Base-by-base conservation (phyloP, 345 rosid species). In the Lumnitzera racemosa region DNA sequence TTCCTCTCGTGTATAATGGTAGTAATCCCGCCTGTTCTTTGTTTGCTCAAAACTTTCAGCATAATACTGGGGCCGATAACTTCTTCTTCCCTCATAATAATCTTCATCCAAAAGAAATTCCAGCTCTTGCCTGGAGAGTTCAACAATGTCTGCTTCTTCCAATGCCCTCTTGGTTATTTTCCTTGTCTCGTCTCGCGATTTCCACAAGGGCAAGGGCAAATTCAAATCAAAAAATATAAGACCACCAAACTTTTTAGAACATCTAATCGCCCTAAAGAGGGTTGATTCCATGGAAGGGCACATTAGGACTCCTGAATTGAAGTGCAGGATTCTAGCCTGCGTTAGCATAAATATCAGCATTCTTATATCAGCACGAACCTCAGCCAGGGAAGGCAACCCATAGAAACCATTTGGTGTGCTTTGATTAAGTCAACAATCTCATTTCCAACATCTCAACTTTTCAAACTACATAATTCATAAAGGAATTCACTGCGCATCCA, bases 241-340 rank as follows among this genome's bases (percentile, higher is more conserved):
- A 51, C 91, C 90, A 27, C 96, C 96, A 62, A 76, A 92, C 61
- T 85, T 85, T 64, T 86, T 83, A 41, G 89, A 92, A 82, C 71
- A 82, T 36, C 71, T 75, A 51, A 92, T 83, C 13, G 96, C 91
- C 74, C 62, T 80, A 14, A 74, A 77, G 15, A 89, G 84, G 14
- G 96, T 67, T 0, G 74, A 57, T 46, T 66, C 58, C 94, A 87
- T 80, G 4, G 79, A 78, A 24, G 84, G 74, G 47, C 88, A 83
- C 8, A 76, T 76, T 53, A 89, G 70, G 66, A 81, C 89, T 70
- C 77, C 90, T 13, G 98, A 81, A 71, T 78, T 83, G 74, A 87
- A 92, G 68, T 92, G 94, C 70, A 92, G 80, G 53, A 92, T 79
- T 72, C 84, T 87, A 15, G 98, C 96, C 96, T 87, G 88, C 79